A percentile compares a stretch with the other conserved stretches of the same genome.
These are phyloP conservation scores for Dothistroma septosporum DNA, from an alignment of 2,329 filamentous ascomycete genomes.

Conservation along the genomic window DNA sequence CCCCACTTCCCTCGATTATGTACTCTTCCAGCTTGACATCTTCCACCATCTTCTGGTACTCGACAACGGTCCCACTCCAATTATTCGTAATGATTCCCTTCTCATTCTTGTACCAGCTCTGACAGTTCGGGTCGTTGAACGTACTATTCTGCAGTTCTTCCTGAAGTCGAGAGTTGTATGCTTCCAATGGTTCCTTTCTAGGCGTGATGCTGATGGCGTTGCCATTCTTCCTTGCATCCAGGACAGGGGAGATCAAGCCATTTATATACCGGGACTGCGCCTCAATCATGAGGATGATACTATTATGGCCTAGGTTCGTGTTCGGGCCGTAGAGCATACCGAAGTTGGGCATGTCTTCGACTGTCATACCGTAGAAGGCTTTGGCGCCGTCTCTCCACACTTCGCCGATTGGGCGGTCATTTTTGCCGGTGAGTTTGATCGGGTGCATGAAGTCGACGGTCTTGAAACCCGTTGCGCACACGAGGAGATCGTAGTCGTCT, in stretches of 20 bases:
- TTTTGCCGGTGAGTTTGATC: conserved; percentile 49
- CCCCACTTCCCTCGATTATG: conserved; percentile 34
- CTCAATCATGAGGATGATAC: conserved; percentile 61
- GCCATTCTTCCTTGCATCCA: conserved; percentile 42
- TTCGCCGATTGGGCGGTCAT: conserved; percentile 43
- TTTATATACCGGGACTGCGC: conserved; percentile 54
- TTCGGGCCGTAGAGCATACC: conserved; percentile 58
- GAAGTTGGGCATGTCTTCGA: conserved; percentile 54
- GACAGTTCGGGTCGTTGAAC: conserved; percentile 54
- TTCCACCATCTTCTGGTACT: conserved; percentile 50
- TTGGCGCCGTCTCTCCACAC: conserved; percentile 54
- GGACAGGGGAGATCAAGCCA: conserved; percentile 47
- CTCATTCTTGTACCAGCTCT: conserved; percentile 55
- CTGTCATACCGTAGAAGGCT: conserved; percentile 49
- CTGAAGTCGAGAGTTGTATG: conserved; percentile 49
- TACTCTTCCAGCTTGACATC: conserved; percentile 47
- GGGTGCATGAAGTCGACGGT: conserved; percentile 58
- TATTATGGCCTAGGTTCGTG: conserved; percentile 49
- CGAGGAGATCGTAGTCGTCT: conserved; percentile 51
- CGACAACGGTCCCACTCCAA: conserved; percentile 50
- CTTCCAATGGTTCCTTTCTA: conserved; percentile 36
- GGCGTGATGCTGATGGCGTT: conserved; percentile 46
- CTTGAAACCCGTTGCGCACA: conserved; percentile 58
- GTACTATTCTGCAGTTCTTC: conserved; percentile 40
- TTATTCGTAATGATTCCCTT: conserved; percentile 56